phyloP scores from a whole-genome alignment of 2,329 filamentous ascomycete species.

The Diaporthe humulicola region DNA sequence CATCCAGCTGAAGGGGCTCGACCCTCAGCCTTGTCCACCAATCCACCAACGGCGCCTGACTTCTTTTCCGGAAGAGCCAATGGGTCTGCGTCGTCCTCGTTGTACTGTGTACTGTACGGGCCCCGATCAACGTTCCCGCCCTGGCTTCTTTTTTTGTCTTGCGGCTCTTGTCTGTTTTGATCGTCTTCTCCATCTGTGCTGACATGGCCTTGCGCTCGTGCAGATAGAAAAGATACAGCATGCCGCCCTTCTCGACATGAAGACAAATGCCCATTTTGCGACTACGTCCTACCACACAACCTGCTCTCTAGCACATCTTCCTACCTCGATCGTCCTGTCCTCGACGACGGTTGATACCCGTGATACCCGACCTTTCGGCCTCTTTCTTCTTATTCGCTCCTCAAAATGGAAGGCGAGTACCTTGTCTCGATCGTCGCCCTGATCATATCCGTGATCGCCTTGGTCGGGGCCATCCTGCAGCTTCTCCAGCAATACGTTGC shows the following conservation, averaged over 20 bases:
- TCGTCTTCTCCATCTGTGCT: slow-evolving; percentile 7
- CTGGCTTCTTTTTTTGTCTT: background rate
- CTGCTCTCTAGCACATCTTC: background rate
- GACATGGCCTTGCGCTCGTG: background rate
- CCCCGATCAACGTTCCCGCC: background rate
- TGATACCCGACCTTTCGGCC: background rate
- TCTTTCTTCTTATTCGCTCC: background rate
- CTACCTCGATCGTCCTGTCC: background rate
- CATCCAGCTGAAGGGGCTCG: slow-evolving; percentile 16
- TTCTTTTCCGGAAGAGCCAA: slow-evolving; percentile 9
- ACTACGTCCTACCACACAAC: background rate
- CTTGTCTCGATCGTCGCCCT: slow-evolving; percentile 59
- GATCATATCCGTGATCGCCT: slow-evolving; percentile 61
- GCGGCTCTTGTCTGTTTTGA: background rate
- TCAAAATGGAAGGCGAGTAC: slow-evolving; percentile 44
- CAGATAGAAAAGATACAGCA: slow-evolving; percentile 26
- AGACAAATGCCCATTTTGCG: background rate
- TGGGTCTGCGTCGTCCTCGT: background rate
- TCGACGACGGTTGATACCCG: background rate
- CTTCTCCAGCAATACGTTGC: slow-evolving; percentile 65
- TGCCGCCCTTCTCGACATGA: background rate
- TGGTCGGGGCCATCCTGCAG: slow-evolving; percentile 60
- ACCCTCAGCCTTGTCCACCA: slow-evolving; percentile 31
- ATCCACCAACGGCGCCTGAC: background rate
- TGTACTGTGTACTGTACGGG: slow-evolving; percentile 27